Base-by-base conservation (phyloP, 75 land plant genomes). In the Azolla pinnata region DNA sequence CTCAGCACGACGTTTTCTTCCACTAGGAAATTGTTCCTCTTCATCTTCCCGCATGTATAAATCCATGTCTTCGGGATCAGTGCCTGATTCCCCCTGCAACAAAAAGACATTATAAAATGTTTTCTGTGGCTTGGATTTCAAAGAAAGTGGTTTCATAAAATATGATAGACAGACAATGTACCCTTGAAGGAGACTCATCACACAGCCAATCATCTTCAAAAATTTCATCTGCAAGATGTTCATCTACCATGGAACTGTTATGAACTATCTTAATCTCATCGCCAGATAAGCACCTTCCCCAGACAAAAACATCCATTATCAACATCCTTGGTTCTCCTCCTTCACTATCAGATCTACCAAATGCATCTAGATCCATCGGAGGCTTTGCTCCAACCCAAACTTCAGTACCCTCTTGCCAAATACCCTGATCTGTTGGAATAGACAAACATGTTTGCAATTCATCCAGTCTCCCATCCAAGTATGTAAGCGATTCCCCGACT, bases 271-370 rank as follows among this genome's bases (percentile, higher is more conserved):
- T 76, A 45, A 95, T 70, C 69, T 95, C 99, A 67, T 95, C 99
- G 65, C 92, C 99, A 30, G 78, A 75, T 66, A 95, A 66, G 69
- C 87, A 86, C 67, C 88, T 83, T 59, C 92, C 92, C 99, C 99
- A 95, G 1, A 95, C 40, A 51, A 95, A 84, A 42, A 84, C 87
- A 80, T 95, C 99, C 99, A 95, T 95, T 55, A 91, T 78, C 52
- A 86, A 97, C 91, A 90, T 86, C 63, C 95, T 83, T 5, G 88
- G 77, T 31, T 95, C 99, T 62, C 72, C 70, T 58, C 97, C 97
- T 82, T 95, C 99, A 76, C 97, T 89, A 66, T 95, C 99, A 47
- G 99, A 95, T 57, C 99, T 79, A 45, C 97, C 99, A 77, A 95
- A 95, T 46, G 91, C 92, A 76, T 95, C 97, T 63, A 86, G 70